Evolutionary conservation across 306 rosid genomes (phyloP).

Genomic region (Lagenaria siceraria): DNA sequence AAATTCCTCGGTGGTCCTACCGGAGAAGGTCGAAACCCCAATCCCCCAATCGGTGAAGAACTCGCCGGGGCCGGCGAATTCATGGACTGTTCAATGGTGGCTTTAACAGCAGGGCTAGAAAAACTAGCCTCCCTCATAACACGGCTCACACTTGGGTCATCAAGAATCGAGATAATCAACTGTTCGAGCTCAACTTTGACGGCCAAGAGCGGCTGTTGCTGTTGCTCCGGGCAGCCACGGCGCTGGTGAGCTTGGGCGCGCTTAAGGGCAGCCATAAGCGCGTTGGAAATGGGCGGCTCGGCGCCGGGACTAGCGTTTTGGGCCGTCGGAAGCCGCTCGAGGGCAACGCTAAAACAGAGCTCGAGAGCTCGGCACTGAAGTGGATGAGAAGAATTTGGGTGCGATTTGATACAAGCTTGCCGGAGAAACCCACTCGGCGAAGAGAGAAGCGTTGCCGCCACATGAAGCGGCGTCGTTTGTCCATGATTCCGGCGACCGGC

Average conservation of each 20-base stretch:
- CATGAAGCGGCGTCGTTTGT: conserved; percentile 93
- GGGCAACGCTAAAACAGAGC: conserved; percentile 90
- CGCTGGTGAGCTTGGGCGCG: conserved; percentile 98
- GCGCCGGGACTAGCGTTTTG: conserved; percentile 48
- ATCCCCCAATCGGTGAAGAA: conserved; percentile 35
- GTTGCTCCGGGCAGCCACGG: conserved; percentile 92
- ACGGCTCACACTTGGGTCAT: conserved; percentile 92
- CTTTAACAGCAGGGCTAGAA: conserved; percentile 82
- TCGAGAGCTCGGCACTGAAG: conserved; percentile 95
- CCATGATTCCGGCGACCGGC: conserved; percentile 89
- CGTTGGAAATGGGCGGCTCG: conserved; percentile 90
- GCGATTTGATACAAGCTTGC: conserved; percentile 91
- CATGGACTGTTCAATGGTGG: conserved; percentile 72
- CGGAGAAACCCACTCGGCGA: conserved; percentile 77
- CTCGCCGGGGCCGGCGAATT: conserved; percentile 33
- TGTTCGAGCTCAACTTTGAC: conserved; percentile 93
- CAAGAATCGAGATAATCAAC: conserved; percentile 82
- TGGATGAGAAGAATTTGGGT: conserved; percentile 90
- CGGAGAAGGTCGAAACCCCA: conserved; percentile 49
- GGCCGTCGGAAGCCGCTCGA: conserved; percentile 79
- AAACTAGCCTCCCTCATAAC: conserved; percentile 96
- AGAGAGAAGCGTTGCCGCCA: conserved; percentile 71
- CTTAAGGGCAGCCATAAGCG: conserved; percentile 86
- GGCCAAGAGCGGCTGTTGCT: conserved; percentile 88
- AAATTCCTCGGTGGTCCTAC: conserved; percentile 30